phyloP scores from a whole-genome alignment of 2,329 filamentous ascomycete species.

The Leptographium flavum region DNA sequence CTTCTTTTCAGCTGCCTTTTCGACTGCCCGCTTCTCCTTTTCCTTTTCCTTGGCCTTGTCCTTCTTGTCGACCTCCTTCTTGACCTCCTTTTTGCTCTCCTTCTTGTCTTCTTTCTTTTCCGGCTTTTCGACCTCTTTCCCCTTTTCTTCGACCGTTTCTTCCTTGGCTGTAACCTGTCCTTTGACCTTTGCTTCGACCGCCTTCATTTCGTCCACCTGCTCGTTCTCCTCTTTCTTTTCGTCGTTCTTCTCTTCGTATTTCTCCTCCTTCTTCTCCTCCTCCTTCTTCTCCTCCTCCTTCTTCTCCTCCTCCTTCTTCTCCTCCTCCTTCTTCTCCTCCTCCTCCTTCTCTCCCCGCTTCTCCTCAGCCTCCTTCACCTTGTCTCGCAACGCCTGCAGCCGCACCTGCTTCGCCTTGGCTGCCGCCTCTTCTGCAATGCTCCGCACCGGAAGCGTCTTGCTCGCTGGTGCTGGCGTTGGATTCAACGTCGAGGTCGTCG shows the following conservation, averaged over 20 bases:
- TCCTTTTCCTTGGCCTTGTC: conserved; percentile 1
- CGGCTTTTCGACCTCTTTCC: background rate
- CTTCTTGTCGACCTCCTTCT: conserved; percentile 3
- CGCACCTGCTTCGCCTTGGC: conserved; percentile 47
- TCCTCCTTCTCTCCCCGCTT: conserved; percentile 8
- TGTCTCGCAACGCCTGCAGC: conserved; percentile 37
- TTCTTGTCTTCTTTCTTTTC: background rate
- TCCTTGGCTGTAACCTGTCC: background rate
- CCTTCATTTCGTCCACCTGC: background rate
- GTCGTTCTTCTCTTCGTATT: background rate
- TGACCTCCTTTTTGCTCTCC: conserved; percentile 2
- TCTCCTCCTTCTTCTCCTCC: background rate
- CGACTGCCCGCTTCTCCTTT: conserved; percentile 4
- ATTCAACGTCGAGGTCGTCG: conserved; percentile 14
- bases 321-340: conserved; percentile 9
- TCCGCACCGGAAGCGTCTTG: conserved; percentile 29
- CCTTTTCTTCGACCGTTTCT: background rate
- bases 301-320: background rate
- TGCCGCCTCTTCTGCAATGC: conserved; percentile 51
- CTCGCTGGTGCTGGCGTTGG: conserved; percentile 7
- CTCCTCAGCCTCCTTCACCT: conserved; percentile 22
- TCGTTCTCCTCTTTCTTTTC: background rate
- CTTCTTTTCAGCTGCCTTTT: background rate
- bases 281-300: background rate
- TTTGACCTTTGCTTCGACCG: background rate